phyloP scores from a whole-genome alignment of 2,329 filamentous ascomycete species.

The Ophiostoma perfectum region DNA sequence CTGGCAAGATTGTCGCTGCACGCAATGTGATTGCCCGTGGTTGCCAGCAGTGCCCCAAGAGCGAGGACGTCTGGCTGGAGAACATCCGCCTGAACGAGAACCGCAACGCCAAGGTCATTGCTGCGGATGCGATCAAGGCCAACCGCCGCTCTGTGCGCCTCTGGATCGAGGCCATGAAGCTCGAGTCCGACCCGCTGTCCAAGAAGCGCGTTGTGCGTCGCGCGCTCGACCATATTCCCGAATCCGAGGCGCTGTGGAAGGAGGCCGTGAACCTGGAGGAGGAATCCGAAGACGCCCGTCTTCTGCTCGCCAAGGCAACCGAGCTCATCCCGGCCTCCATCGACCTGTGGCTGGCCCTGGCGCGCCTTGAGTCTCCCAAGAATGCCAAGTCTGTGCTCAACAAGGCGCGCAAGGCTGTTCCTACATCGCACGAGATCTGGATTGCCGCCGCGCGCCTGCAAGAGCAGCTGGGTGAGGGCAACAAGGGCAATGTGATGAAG shows the following conservation, averaged over 20 bases:
- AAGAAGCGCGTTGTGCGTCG: slow-evolving; percentile 92
- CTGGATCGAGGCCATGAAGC: slow-evolving; percentile 92
- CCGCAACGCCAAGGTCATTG: slow-evolving; percentile 92
- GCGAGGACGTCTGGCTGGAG: slow-evolving; percentile 92
- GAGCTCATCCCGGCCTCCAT: slow-evolving; percentile 91
- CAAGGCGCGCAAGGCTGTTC: slow-evolving; percentile 86
- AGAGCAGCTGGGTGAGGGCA: slow-evolving; percentile 72
- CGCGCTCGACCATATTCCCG: slow-evolving; percentile 85
- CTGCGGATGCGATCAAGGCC: slow-evolving; percentile 84
- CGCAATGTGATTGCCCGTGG: slow-evolving; percentile 83
- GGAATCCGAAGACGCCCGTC: slow-evolving; percentile 75
- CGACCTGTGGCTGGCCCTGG: slow-evolving; percentile 90
- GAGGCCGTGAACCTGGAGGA: slow-evolving; percentile 94
- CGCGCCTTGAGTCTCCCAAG: slow-evolving; percentile 79
- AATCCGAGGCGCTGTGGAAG: slow-evolving; percentile 97
- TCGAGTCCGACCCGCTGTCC: slow-evolving; percentile 74
- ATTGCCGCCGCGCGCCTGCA: slow-evolving; percentile 87
- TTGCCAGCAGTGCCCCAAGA: slow-evolving; percentile 86
- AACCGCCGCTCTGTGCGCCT: slow-evolving; percentile 83
- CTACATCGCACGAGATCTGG: slow-evolving; percentile 93
- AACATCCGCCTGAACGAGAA: slow-evolving; percentile 89
- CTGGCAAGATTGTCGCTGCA: slow-evolving; percentile 84
- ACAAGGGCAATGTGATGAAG: slow-evolving; percentile 88
- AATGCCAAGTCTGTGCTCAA: slow-evolving; percentile 95
- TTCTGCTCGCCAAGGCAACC: slow-evolving; percentile 89